Conservation (phyloP, 495 filamentous ascomycete species). For the Aspergillus conjunctus region DNA sequence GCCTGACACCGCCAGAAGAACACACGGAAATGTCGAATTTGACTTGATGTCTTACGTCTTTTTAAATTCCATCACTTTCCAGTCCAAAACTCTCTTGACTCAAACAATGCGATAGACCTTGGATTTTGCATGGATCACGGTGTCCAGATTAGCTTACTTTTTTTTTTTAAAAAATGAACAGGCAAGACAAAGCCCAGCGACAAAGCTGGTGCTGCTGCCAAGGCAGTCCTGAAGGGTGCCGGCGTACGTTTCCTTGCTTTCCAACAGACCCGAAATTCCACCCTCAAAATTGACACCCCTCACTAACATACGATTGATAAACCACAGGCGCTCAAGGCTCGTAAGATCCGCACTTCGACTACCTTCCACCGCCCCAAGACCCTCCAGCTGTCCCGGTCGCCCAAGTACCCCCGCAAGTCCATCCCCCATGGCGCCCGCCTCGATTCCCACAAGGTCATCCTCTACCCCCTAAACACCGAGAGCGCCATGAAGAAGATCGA, state of each 20-base stretch:
- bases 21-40: background rate
- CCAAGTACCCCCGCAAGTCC: slow-evolving; percentile 96
- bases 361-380: slow-evolving; percentile 98
- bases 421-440: slow-evolving; percentile 86
- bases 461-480: slow-evolving; percentile 92
- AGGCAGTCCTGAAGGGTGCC: slow-evolving; percentile 90
- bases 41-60: background rate
- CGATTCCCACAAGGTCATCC: slow-evolving; percentile 88
- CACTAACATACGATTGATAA: slow-evolving; percentile 29
- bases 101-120: background rate
- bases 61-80: background rate
- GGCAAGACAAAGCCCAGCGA: slow-evolving; percentile 70
- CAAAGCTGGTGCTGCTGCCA: slow-evolving; percentile 88
- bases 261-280: background rate
- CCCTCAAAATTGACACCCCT: slow-evolving; percentile 7
- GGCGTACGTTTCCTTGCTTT: slow-evolving; percentile 44
- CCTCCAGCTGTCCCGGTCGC: slow-evolving; percentile 82
- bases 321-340: slow-evolving; percentile 76
- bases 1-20: background rate
- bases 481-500: slow-evolving; percentile 99
- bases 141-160: slow-evolving; percentile 14
- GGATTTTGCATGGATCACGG: background rate
- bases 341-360: slow-evolving; percentile 88
- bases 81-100: too few relatives aligned
- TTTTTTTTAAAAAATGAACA: slow-evolving; percentile 36